These are phyloP conservation scores for Nitzschia palea DNA, from an alignment of 108 stramenopile genomes.

Conservation along the genomic window DNA sequence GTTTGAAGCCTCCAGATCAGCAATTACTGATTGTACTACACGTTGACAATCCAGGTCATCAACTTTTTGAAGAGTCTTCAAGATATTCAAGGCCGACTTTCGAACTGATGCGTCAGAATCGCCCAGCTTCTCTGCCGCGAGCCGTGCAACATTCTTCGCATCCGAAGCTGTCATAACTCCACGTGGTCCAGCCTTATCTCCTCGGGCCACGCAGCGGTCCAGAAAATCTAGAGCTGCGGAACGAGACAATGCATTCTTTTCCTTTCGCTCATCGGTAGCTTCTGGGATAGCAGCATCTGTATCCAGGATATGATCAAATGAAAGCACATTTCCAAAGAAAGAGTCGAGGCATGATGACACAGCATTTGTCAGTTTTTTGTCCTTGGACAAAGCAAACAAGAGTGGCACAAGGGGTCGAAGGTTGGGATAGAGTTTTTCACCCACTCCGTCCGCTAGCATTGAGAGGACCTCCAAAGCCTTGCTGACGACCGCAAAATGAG, in stretches of 20 bases:
- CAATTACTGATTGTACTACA: conserved; percentile 30
- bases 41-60: conserved; percentile 37
- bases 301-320: conserved; percentile 79
- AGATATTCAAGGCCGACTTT: conserved; percentile 57
- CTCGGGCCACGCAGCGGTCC: conserved; percentile 57
- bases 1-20: conserved; percentile 48
- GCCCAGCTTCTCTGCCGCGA: conserved; percentile 56
- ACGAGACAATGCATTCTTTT: conserved; percentile 82
- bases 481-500: conserved; percentile 81
- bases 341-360: conserved; percentile 61
- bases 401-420: conserved; percentile 62
- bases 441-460: conserved; percentile 86
- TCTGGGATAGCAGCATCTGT: conserved; percentile 56
- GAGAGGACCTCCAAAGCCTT: conserved; percentile 73
- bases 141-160: conserved; percentile 38
- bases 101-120: conserved; percentile 78
- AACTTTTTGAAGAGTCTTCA: conserved; percentile 45
- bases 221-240: conserved; percentile 62
- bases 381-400: conserved; percentile 69
- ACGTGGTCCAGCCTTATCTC: conserved; percentile 50
- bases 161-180: conserved; percentile 39
- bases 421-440: conserved; percentile 72
- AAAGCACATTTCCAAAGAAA: conserved; percentile 76
- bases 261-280: conserved; percentile 63
- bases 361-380: conserved; percentile 81